Base-by-base conservation (phyloP, 306 rosid genomes). In the Quercus dentata region DNA sequence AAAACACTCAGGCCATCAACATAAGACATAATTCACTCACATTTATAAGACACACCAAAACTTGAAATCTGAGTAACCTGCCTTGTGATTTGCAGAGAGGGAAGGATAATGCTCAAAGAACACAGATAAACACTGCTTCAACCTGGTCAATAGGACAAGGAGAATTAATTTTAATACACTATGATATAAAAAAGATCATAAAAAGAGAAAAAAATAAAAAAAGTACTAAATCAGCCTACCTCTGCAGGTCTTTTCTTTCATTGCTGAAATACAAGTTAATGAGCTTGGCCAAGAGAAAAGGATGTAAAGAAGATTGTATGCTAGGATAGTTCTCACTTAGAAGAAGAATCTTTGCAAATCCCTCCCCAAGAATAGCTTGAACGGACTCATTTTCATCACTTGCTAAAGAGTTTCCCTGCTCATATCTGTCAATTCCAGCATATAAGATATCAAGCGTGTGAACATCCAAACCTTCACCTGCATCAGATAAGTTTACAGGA, bases 261-360 rank as follows among this genome's bases (percentile, higher is more conserved):
- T 83, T 86, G 74, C 88, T 82, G 82, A 92, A 93, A 74, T 86
- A 91, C 91, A 91, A 75, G 86, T 72, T 81, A 69, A 95, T 76
- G 83, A 95, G 94, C 86, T 90, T 91, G 38, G 90, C 82, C 83
- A 95, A 78, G 76, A 93, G 80, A 81, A 91, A 81, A 44, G 94
- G 92, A 81, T 90, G 90, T 83, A 93, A 86, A 80, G 93, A 84
- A 81, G 86, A 62, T 3, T 94, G 87, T 76, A 95, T 77, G 87
- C 89, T 83, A 59, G 91, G 91, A 81, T 87, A 93, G 58, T 85
- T 86, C 81, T 84, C 93, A 83, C 98, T 89, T 62, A 93, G 78
- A 62, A 95, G 98, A 90, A 95, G 98, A 87, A 95, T 79, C 91
- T 95, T 95, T 0, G 96, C 94, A 87, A 93, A 93, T n/a, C 99